Base-by-base conservation (phyloP, 139 green algal species). In the Gonium pectorale region DNA sequence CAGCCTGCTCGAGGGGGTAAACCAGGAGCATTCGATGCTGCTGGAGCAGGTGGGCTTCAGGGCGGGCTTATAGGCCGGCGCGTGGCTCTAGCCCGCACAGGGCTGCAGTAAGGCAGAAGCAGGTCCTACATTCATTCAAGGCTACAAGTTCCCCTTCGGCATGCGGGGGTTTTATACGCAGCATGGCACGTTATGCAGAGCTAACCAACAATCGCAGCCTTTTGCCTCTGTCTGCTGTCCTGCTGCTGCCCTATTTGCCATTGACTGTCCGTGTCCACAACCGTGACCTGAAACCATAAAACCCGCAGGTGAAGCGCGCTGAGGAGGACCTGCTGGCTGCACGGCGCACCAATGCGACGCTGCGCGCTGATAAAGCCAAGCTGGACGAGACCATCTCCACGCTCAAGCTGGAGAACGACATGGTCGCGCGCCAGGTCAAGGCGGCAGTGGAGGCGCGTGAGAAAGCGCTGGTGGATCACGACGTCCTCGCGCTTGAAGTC, bases 401-500 rank as follows among this genome's bases (percentile, higher is more conserved):
- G 74, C 87, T 96, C 41, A 73, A 90, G 77, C 89, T 98, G 44
- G 94, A 97, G 81, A 91, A 89, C 31, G 92, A 95, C 41, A 93
- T 93, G 67, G 84, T 89, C 4, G 54, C 60, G 27, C 67, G 92
- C 35, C 81, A 86, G 67, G 81, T 92, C 43, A 90, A 90, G 69
- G 72, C 31, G 2, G 79, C 86, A 0, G 66, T 91, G 38, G 87
- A 92, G 44, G 85, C 91, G 37, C 95, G 94, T 89, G 95, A 98
- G 89, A 93, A 95, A 62, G 81, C 85, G 70, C 91, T 98, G 87
- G 94, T 98, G 83, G 93, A 95, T 64, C 92, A 94, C 60, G 95
- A 98, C 83, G 89, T 98, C 74, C 74, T 95, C 74, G 90, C 92
- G 72, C 91, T 98, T 81, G 91, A 98, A 80, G 90, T 96, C 40